Percentiles rank a stretch among this genome's conserved stretches.
Evolutionary conservation across 2,329 filamentous ascomycete species (phyloP).

Genomic region (Ophiobolus disseminans): DNA sequence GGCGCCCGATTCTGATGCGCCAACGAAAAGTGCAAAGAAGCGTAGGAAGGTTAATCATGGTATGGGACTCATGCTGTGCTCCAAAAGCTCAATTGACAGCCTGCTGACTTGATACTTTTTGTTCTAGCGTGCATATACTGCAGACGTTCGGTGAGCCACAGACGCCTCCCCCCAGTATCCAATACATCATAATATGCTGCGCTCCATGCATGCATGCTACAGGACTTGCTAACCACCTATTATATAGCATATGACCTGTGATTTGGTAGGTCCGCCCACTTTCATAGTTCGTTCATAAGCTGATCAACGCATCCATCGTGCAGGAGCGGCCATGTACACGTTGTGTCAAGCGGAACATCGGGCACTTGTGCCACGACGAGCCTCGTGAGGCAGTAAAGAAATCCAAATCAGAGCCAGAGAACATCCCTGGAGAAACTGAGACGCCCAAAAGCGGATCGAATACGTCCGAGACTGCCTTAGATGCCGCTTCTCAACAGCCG

Average conservation of each 20-base stretch:
- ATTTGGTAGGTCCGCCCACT: slow-evolving; percentile 50
- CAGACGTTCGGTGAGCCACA: slow-evolving; percentile 57
- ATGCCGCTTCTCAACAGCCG: slow-evolving; percentile 36
- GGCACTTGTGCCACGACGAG: slow-evolving; percentile 97
- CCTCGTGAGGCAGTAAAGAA: slow-evolving; percentile 86
- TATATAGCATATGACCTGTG: slow-evolving; percentile 61
- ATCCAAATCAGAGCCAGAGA: slow-evolving; percentile 65
- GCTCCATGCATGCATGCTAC: slow-evolving; percentile 21
- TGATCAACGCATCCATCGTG: slow-evolving; percentile 45
- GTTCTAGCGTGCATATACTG: slow-evolving; percentile 60
- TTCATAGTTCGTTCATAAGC: slow-evolving; percentile 31
- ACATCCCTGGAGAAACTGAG: slow-evolving; percentile 39
- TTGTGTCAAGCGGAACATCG: slow-evolving; percentile 98
- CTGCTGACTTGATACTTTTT: slow-evolving; percentile 37
- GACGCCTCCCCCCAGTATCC: slow-evolving; percentile 27
- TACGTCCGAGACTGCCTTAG: slow-evolving; percentile 36
- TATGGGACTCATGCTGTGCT: slow-evolving; percentile 39
- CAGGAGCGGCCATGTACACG: slow-evolving; percentile 95
- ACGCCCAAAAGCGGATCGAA: slow-evolving; percentile 37
- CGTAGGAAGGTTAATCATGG: slow-evolving; percentile 63
- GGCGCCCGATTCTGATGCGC: slow-evolving; percentile 37
- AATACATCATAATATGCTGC: slow-evolving; percentile 29
- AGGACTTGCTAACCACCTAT: slow-evolving; percentile 40
- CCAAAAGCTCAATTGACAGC: slow-evolving; percentile 24
- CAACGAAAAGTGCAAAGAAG: slow-evolving; percentile 54